phyloP scores from a whole-genome alignment of 306 rosid genomes.

The Spatholobus suberectus region DNA sequence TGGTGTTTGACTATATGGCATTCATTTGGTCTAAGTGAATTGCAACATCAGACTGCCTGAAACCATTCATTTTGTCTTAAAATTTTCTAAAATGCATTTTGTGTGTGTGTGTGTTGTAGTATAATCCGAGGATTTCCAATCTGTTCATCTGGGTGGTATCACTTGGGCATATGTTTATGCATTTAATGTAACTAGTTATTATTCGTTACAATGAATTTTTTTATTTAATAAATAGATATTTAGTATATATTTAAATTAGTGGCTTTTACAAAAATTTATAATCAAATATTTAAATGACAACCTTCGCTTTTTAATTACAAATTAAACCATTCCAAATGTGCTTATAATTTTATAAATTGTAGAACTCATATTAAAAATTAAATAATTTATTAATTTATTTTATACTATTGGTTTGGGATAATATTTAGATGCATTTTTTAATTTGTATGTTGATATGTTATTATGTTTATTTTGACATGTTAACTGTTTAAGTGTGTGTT shows the following conservation, averaged over 20 bases:
- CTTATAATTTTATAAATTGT: neutral
- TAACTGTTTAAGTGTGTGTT: neutral
- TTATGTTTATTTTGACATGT: neutral
- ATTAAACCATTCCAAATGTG: neutral
- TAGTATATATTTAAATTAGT: neutral
- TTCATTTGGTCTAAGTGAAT: constrained; percentile 48
- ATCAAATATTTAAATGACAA: neutral
- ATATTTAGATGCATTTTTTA: neutral
- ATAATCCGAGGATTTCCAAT: neutral
- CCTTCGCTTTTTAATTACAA: neutral
- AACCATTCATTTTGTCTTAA: constrained; percentile 19
- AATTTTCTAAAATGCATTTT: neutral
- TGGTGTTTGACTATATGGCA: constrained; percentile 44
- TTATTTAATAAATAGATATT: neutral
- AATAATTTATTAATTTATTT: neutral
- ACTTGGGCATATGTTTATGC: neutral
- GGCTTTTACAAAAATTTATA: no score
- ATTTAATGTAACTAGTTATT: neutral
- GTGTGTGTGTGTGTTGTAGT: neutral
- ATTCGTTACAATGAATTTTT: neutral
- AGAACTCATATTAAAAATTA: neutral
- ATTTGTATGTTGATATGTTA: neutral
- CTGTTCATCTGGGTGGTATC: neutral
- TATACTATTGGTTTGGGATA: neutral
- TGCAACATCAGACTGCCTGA: neutral